Evolutionary conservation across 352 stramenopile species (phyloP), one percentile per base, ranked within the genome.

Genomic region (Aphanomyces invadans): DNA sequence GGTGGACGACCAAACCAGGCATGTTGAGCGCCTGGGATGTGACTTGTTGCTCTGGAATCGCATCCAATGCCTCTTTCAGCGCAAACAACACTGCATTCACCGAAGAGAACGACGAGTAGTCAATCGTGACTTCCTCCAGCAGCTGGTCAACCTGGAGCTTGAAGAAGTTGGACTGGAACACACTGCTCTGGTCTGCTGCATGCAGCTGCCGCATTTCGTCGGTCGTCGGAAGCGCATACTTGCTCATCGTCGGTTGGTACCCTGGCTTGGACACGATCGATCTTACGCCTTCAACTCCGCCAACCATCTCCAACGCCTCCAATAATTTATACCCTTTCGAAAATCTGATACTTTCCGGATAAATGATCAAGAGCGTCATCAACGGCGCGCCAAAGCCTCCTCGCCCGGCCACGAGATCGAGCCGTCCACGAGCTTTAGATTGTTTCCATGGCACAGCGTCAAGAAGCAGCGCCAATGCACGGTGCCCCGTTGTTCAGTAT

Each of bases 201-300:
- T 90, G 85, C 54, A 96, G 63, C 57, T 95, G 79, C 32, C 72
- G 74, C 70, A 92, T 72, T 71, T 95, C 87, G 45, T 87, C 86
- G 54, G 82, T 80, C 62, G 82, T 96, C 9, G 91, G 91, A 49
- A 97, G 79, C 62, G 91, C 89, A 62, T 95, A 97, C 77, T 91
- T 91, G 73, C 53, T 62, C 53, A 62, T 62, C 9, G 9, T 45
- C 2, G 11, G 15, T 26, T 12, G 36, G 19, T 2, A n/a, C 33
- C 5, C 10, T 7, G 53, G 12, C 11, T 44, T 31, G 3, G 53
- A 42, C 28, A 32, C 12, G 23, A 62, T 48, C 15, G 53, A 62
- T 44, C 36, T 57, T 57, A 38, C 7, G 17, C 21, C 12, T 57
- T 57, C 29, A 21, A 28, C 19, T 32, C 49, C 49, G 25, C 49